Evolutionary conservation across 345 rosid species (phyloP).

Genomic region (Eucalyptus shirleyi): DNA sequence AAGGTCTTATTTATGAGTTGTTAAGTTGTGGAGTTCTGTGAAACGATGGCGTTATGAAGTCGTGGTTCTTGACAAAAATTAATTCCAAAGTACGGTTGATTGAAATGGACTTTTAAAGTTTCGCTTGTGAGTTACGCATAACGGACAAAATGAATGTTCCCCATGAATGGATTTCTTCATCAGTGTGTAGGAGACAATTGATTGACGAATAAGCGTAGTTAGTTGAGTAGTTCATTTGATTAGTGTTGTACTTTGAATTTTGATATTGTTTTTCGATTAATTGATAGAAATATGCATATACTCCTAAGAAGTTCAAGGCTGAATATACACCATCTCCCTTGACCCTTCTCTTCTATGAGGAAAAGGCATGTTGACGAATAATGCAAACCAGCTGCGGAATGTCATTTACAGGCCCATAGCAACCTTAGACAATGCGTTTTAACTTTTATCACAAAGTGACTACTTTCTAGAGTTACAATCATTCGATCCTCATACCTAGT

Average conservation of each 20-base stretch:
- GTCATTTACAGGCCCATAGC: not conserved
- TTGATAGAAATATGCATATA: not conserved
- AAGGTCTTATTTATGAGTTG: not conserved
- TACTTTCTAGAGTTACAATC: not conserved
- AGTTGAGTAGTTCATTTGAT: no score
- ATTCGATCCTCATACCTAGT: not conserved
- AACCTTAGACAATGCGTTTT: not conserved
- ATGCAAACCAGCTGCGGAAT: not conserved
- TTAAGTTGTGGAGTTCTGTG: no score
- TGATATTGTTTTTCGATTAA: not conserved
- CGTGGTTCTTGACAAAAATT: accelerated
- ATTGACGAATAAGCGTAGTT: accelerated
- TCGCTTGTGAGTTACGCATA: accelerated
- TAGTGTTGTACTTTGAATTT: not conserved
- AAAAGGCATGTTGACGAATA: not conserved
- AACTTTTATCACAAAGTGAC: not conserved
- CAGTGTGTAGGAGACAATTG: no score
- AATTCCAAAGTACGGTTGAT: no score
- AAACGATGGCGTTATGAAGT: accelerated
- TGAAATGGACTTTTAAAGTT: accelerated
- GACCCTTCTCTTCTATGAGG: not conserved
- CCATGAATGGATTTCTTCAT: accelerated
- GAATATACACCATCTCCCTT: not conserved
- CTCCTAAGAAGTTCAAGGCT: not conserved
- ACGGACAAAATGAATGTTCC: no score